Evolutionary conservation across 805 yeast genomes (phyloP).

Genomic region (Candida loeiensis): DNA sequence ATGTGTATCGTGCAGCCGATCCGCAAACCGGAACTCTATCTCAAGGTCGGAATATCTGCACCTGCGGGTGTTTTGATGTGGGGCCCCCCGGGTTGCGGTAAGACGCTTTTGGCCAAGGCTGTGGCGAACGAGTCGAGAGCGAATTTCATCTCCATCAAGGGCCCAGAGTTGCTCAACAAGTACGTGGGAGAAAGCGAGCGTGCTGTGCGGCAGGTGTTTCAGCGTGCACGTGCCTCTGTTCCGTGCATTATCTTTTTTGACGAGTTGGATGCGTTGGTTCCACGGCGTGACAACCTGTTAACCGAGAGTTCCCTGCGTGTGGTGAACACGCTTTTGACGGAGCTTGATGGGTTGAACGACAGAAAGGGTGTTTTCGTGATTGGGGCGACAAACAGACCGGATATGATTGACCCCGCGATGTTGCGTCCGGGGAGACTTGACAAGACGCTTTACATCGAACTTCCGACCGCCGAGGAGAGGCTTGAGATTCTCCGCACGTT

Average conservation of each 20-base stretch:
- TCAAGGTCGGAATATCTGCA: constrained; percentile 88
- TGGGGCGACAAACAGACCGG: constrained; percentile 97
- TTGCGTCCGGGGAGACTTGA: constrained; percentile 94
- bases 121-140: constrained; percentile 97
- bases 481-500: constrained; percentile 78
- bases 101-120: constrained; percentile 92
- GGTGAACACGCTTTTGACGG: constrained; percentile 90
- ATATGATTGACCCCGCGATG: constrained; percentile 98
- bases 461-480: constrained; percentile 78
- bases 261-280: constrained; percentile 94
- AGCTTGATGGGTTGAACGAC: constrained; percentile 90
- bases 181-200: constrained; percentile 96
- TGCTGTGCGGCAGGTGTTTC: constrained; percentile 89
- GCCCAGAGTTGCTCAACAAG: constrained; percentile 91
- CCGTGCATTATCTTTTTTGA: constrained; percentile 96
- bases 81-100: constrained; percentile 99
- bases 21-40: constrained; percentile 83
- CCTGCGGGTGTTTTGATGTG: constrained; percentile 96
- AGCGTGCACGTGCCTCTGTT: constrained; percentile 85
- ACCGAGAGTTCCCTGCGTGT: constrained; percentile 91
- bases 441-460: constrained; percentile 85
- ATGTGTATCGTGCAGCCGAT: constrained; percentile 98
- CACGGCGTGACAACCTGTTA: constrained; percentile 82
- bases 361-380: constrained; percentile 89
- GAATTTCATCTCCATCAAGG: constrained; percentile 91